phyloP scores from a whole-genome alignment of 2,329 filamentous ascomycete genomes.

The Fusarium drepaniforme region DNA sequence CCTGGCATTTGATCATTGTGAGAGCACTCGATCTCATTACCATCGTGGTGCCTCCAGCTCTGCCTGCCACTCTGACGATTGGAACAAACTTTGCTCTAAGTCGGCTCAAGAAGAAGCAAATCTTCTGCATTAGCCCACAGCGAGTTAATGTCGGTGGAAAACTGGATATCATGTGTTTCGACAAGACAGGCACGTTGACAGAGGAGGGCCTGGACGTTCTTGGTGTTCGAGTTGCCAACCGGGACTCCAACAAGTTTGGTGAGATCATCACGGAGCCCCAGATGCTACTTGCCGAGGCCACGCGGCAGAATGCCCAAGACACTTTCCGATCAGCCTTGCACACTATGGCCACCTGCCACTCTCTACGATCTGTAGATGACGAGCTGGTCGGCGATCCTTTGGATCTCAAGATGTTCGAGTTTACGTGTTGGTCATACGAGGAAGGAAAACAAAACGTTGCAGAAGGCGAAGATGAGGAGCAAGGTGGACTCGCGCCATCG shows the following conservation, averaged over 20 bases:
- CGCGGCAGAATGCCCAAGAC: conserved; percentile 45
- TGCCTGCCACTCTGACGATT: conserved; percentile 95
- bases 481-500: conserved; percentile 83
- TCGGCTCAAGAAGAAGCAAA: conserved; percentile 87
- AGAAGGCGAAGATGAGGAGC: conserved; percentile 79
- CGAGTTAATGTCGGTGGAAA: conserved; percentile 97
- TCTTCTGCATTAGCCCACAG: conserved; percentile 98
- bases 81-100: conserved; percentile 95
- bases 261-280: conserved; percentile 78
- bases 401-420: conserved; percentile 99
- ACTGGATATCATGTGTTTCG: conserved; percentile 95
- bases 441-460: conserved; percentile 80
- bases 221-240: conserved; percentile 83
- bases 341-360: conserved; percentile 98
- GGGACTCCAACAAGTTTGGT: conserved; percentile 73
- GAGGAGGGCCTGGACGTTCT: conserved; percentile 96
- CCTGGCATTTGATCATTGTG: conserved; percentile 92
- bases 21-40: conserved; percentile 95
- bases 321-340: conserved; percentile 76
- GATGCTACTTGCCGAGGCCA: conserved; percentile 64
- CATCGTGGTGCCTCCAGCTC: conserved; percentile 94
- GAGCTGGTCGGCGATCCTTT: conserved; percentile 94
- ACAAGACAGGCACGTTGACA: conserved; percentile 98
- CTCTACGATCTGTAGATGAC: conserved; percentile 85
- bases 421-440: conserved; percentile 92